Conservation (phyloP, 305 asterid species). For the Euphrasia arctica region DNA sequence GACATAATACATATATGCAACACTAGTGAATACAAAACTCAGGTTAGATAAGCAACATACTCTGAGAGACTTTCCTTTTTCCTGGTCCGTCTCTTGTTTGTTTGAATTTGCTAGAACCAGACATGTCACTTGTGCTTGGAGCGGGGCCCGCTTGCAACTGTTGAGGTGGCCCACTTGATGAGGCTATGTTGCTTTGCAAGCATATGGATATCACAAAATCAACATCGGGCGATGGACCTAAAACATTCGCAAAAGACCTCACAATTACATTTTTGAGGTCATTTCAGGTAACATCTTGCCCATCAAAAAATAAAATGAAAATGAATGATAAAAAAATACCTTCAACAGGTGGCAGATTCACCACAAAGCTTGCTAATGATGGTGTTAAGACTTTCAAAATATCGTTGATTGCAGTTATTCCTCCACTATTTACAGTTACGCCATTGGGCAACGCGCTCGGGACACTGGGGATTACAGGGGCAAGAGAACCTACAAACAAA, state of each 20-base stretch:
- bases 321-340: slow-evolving; percentile 38
- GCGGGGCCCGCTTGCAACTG: slow-evolving; percentile 45
- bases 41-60: slow-evolving; percentile 40
- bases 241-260: slow-evolving; percentile 8
- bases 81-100: slow-evolving; percentile 63
- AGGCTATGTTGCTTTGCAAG: slow-evolving; percentile 75
- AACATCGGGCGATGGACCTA: slow-evolving; percentile 90
- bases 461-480: slow-evolving; percentile 37
- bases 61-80: slow-evolving; percentile 64
- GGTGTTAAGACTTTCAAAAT: slow-evolving; percentile 64
- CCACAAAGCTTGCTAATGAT: slow-evolving; percentile 52
- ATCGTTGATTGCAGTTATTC: slow-evolving; percentile 44
- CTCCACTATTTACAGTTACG: slow-evolving; percentile 38
- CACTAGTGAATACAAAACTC: slow-evolving; percentile 7
- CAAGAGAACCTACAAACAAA: slow-evolving; percentile 40
- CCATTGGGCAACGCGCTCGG: slow-evolving; percentile 44
- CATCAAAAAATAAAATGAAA: not conserved
- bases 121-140: slow-evolving; percentile 62
- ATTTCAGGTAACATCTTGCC: no score
- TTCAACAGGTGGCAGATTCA: slow-evolving; percentile 75
- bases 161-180: slow-evolving; percentile 37
- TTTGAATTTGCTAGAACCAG: slow-evolving; percentile 57
- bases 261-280: not conserved
- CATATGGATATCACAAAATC: slow-evolving; percentile 86
- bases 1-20: not conserved